Conservation (phyloP, 1,284 basidiomycete species). For the Trametes polyzona region DNA sequence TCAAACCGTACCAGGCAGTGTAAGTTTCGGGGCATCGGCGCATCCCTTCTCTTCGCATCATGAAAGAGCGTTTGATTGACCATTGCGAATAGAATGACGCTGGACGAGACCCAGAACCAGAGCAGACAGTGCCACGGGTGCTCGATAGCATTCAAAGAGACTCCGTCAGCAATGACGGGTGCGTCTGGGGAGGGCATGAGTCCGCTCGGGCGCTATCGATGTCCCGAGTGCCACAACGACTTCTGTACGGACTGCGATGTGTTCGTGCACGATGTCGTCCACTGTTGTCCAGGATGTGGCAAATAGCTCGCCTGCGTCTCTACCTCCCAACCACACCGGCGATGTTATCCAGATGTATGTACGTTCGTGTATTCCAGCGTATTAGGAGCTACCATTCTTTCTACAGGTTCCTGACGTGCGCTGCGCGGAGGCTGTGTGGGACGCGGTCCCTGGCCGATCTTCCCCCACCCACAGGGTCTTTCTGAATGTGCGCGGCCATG, state of each 20-base stretch:
- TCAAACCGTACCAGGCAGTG: conserved; percentile 81
- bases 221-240: conserved; percentile 54
- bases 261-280: conserved; percentile 63
- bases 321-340: neutral
- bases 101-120: conserved; percentile 41
- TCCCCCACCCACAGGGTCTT: neutral
- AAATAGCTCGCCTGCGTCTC: conserved; percentile 35
- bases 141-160: conserved; percentile 59
- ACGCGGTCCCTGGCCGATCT: neutral
- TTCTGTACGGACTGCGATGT: conserved; percentile 71
- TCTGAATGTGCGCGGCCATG: neutral
- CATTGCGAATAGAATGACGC: conserved; percentile 38
- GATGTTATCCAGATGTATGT: neutral
- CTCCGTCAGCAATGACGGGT: conserved; percentile 25
- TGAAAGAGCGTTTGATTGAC: neutral
- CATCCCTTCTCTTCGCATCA: neutral
- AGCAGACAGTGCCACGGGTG: conserved; percentile 71
- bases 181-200: conserved; percentile 68
- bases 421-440: neutral
- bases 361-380: neutral
- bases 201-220: conserved; percentile 79
- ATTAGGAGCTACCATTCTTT: neutral
- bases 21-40: conserved; percentile 47
- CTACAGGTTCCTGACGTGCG: neutral
- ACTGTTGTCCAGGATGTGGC: conserved; percentile 59